phyloP scores from a whole-genome alignment of 1,139 yeast species.

The Protomyces pachydermus region DNA sequence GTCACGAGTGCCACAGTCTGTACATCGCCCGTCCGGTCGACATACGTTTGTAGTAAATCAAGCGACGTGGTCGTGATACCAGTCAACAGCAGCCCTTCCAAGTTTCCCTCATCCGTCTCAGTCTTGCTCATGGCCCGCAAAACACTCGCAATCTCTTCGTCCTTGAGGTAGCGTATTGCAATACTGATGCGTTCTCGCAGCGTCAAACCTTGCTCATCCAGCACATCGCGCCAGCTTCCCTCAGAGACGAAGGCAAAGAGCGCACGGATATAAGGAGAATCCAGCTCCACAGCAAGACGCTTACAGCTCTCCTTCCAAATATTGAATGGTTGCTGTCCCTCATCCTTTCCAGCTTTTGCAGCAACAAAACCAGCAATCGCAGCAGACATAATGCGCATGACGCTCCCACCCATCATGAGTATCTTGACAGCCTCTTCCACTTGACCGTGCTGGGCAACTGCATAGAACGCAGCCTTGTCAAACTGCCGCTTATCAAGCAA shows the following conservation, averaged over 20 bases:
- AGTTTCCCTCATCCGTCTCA: conserved; percentile 71
- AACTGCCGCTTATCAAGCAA: conserved; percentile 46
- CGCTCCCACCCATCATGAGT: conserved; percentile 52
- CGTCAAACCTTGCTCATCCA: conserved; percentile 85
- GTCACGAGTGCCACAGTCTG: conserved; percentile 86
- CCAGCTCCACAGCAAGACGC: conserved; percentile 75
- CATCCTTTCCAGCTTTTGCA: not conserved
- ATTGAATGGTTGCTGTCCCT: not conserved
- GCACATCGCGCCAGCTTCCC: conserved; percentile 93
- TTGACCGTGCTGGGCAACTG: conserved; percentile 80
- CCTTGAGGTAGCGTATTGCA: conserved; percentile 78
- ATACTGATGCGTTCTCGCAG: conserved; percentile 83
- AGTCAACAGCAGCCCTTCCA: conserved; percentile 84
- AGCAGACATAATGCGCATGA: conserved; percentile 65
- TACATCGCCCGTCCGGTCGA: conserved; percentile 83
- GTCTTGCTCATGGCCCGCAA: conserved; percentile 59
- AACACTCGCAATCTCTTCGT: conserved; percentile 36
- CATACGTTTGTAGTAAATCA: conserved; percentile 77
- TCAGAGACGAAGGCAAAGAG: conserved; percentile 92
- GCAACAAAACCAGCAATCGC: not conserved
- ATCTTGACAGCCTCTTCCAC: conserved; percentile 74
- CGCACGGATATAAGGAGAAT: conserved; percentile 83
- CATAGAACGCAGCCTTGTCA: conserved; percentile 97
- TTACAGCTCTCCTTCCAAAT: conserved; percentile 85
- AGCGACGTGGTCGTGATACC: conserved; percentile 84